Conservation (phyloP, 2,329 filamentous ascomycete species). For the Leptographium radiaticola region DNA sequence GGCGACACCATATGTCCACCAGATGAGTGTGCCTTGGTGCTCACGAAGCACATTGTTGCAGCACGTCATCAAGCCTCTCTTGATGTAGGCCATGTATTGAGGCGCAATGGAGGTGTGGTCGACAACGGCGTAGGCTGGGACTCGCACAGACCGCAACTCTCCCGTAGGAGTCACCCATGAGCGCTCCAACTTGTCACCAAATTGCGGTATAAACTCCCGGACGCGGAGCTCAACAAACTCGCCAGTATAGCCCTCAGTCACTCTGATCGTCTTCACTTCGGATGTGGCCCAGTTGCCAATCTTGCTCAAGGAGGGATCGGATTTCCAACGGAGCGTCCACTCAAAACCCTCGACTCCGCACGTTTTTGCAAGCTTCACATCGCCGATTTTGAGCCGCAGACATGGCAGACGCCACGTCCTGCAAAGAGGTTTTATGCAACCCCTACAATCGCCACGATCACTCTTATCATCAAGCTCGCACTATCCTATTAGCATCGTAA, state of each 20-base stretch:
- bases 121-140: slow-evolving; percentile 44
- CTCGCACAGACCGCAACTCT: slow-evolving; percentile 30
- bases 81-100: slow-evolving; percentile 38
- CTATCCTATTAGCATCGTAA: slow-evolving; percentile 19
- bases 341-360: slow-evolving; percentile 44
- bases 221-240: slow-evolving; percentile 35
- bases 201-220: slow-evolving; percentile 39
- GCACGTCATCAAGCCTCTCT: slow-evolving; percentile 30
- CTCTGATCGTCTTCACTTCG: slow-evolving; percentile 33
- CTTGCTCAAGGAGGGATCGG: slow-evolving; percentile 36
- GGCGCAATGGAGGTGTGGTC: slow-evolving; percentile 37
- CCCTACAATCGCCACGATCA: slow-evolving; percentile 34
- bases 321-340: slow-evolving; percentile 46
- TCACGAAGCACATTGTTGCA: slow-evolving; percentile 26
- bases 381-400: slow-evolving; percentile 46
- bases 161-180: slow-evolving; percentile 37
- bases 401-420: slow-evolving; percentile 42
- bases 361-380: slow-evolving; percentile 44
- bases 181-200: slow-evolving; percentile 40
- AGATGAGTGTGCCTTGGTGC: slow-evolving; percentile 28
- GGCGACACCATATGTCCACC: slow-evolving; percentile 35
- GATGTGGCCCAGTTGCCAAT: slow-evolving; percentile 42
- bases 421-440: slow-evolving; percentile 38
- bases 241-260: slow-evolving; percentile 42
- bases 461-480: slow-evolving; percentile 38